Conservation (phyloP, 2,329 filamentous ascomycete genomes). For the Microdochium paspali region DNA sequence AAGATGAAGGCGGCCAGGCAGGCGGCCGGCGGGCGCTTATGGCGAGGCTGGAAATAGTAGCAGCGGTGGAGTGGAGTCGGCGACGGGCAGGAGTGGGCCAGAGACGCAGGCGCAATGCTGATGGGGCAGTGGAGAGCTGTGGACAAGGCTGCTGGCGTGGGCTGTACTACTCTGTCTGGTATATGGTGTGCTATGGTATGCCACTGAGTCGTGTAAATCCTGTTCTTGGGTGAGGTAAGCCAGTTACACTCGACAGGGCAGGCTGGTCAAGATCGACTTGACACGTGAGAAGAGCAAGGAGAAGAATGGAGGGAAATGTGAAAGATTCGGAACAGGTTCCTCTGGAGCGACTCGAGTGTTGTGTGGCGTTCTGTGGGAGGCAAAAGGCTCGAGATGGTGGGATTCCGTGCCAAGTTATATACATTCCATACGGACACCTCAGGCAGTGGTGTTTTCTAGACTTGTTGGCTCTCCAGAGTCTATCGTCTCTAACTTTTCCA, state of each 20-base stretch:
- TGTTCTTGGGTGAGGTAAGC: background rate
- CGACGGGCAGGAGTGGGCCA: background rate
- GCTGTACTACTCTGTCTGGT: no score
- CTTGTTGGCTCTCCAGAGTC: background rate
- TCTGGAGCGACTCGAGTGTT: background rate
- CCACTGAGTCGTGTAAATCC: no score
- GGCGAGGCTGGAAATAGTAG: background rate
- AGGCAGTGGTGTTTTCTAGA: background rate
- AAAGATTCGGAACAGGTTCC: background rate
- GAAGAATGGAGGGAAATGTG: background rate
- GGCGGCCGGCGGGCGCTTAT: background rate
- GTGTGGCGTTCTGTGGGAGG: background rate
- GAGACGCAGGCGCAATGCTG: no score
- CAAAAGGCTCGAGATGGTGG: background rate
- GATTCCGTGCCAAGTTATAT: background rate
- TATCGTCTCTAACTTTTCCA: background rate
- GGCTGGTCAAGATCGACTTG: background rate
- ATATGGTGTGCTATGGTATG: no score
- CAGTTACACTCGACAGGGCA: background rate
- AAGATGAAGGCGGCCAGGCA: background rate
- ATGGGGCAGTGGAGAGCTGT: background rate
- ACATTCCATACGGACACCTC: background rate
- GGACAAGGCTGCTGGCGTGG: background rate
- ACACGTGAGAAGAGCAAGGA: background rate
- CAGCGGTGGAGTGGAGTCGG: background rate